These are phyloP conservation scores for Scenedesmus sp. DNA, from an alignment of 163 green algal genomes.

Conservation along the genomic window DNA sequence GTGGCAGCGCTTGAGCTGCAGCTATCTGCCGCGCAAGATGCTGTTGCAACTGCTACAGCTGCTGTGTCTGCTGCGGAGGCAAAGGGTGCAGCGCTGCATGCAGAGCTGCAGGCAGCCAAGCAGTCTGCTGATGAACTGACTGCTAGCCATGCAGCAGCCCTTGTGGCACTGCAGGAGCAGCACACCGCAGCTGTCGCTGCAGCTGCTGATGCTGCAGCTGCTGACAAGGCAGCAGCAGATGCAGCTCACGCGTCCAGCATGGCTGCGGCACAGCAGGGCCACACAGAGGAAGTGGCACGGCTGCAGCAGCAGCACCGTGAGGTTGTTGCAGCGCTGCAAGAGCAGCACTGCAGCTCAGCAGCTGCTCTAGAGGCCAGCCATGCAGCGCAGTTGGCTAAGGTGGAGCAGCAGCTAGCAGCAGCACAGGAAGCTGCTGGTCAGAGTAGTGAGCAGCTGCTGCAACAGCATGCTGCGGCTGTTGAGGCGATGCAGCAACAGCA, in stretches of 20 bases:
- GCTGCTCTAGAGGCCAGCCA: background rate
- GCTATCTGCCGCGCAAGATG: background rate
- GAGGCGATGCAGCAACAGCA: background rate
- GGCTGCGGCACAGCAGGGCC: background rate
- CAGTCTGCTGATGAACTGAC: background rate
- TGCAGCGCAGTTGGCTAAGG: background rate
- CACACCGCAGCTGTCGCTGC: background rate
- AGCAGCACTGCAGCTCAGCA: background rate
- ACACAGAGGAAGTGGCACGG: background rate
- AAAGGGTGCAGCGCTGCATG: background rate
- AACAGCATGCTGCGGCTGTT: background rate
- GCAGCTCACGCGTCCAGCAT: too few species aligned
- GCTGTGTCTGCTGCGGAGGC: background rate
- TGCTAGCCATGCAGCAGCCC: conserved; percentile 11
- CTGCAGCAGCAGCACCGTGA: background rate
- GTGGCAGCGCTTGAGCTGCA: conserved; percentile 4
- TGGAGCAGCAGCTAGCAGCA: conserved; percentile 1
- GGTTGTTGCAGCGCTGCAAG: background rate
- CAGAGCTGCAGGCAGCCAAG: background rate
- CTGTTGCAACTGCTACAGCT: background rate
- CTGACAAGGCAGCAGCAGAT: background rate
- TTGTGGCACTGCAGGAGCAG: background rate
- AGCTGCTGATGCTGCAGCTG: background rate
- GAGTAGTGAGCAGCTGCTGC: background rate
- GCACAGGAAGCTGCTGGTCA: background rate